phyloP scores from a whole-genome alignment of 306 rosid genomes.

The Prunus davidiana region DNA sequence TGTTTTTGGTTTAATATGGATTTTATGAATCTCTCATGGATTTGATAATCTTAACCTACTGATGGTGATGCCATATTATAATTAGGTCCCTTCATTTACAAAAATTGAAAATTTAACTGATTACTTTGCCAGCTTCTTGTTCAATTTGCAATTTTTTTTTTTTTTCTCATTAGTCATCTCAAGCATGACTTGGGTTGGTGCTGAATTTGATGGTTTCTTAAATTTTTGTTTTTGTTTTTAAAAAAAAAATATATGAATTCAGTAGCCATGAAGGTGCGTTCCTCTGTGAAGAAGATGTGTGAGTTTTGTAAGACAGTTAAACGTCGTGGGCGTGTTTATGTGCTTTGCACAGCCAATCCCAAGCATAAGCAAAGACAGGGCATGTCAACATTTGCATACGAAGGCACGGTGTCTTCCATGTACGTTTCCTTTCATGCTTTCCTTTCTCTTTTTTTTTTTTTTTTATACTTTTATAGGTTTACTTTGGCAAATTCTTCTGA shows the following conservation, averaged over 20 bases:
- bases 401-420: constrained; percentile 44
- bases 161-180: background rate
- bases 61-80: background rate
- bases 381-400: constrained; percentile 61
- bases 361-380: constrained; percentile 98
- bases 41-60: no score
- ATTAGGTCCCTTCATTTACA: background rate
- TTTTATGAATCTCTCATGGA: background rate
- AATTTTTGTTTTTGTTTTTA: background rate
- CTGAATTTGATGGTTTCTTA: constrained; percentile 9
- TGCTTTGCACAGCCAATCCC: constrained; percentile 76
- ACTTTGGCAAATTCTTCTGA: background rate
- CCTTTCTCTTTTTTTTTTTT: background rate
- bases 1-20: background rate
- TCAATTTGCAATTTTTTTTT: background rate
- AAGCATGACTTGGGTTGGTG: background rate
- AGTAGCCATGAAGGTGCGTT: constrained; percentile 81
- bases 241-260: background rate
- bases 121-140: background rate
- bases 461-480: background rate
- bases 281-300: constrained; percentile 98
- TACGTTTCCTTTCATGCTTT: constrained; percentile 32
- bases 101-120: background rate
- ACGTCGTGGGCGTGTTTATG: constrained; percentile 77
- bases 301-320: constrained; percentile 78